These are phyloP conservation scores for Ascochyta viciae-villosae DNA, from an alignment of 2,329 filamentous ascomycete species.

Conservation along the genomic window DNA sequence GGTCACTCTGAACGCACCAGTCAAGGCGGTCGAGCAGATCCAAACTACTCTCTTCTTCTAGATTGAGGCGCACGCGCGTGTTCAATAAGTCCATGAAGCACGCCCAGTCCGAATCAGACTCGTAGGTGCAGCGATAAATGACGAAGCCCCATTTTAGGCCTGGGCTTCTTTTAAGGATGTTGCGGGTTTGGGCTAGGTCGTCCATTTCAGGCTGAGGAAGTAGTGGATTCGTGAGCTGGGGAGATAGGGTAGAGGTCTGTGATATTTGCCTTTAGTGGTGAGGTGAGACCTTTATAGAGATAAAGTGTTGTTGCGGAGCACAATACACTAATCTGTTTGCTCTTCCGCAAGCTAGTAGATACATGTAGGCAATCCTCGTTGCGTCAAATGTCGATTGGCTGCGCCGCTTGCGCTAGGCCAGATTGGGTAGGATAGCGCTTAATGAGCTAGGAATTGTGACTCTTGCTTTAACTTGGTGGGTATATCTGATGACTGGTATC, in stretches of 20 bases:
- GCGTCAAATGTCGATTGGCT: no score
- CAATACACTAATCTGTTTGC: no score
- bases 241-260: background rate
- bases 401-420: no score
- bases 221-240: no score
- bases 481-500: no score
- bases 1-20: constrained; percentile 19
- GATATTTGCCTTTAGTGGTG: background rate
- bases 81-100: constrained; percentile 19
- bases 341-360: no score
- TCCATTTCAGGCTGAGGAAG: background rate
- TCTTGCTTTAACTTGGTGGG: no score
- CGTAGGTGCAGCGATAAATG: constrained; percentile 24
- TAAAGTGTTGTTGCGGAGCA: no score
- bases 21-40: constrained; percentile 18
- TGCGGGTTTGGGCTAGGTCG: background rate
- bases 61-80: constrained; percentile 9
- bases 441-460: no score
- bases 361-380: no score
- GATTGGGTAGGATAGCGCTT: no score
- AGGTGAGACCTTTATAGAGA: no score
- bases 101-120: constrained; percentile 8
- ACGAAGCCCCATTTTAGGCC: constrained; percentile 21
- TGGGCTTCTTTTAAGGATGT: background rate
- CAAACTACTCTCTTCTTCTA: constrained; percentile 1